Evolutionary conservation across 139 green algal species (phyloP).

Genomic region (Chlorella sp.): DNA sequence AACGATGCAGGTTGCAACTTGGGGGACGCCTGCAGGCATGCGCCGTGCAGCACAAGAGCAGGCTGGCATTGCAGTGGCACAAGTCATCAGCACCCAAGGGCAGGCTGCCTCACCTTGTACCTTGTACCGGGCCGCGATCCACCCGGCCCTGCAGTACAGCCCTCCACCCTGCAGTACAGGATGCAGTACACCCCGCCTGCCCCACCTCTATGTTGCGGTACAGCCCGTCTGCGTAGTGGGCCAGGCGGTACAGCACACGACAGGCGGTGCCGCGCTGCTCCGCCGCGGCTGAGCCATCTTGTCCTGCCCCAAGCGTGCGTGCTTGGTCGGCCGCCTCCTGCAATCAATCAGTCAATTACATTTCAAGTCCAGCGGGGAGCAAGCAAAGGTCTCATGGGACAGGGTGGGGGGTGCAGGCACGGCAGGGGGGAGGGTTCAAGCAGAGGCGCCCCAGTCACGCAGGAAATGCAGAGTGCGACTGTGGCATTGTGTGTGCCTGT

Average conservation of each 20-base stretch:
- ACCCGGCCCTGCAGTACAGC: too few relatives aligned
- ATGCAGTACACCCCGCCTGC: too few relatives aligned
- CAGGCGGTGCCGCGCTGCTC: conserved; percentile 37
- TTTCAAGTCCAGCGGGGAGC: neutral
- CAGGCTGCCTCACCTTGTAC: too few relatives aligned
- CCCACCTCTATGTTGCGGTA: conserved; percentile 59
- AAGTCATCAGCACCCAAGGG: too few relatives aligned
- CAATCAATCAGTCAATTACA: neutral
- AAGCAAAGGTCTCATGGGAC: too few relatives aligned
- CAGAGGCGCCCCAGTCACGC: too few relatives aligned
- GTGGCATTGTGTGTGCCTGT: neutral
- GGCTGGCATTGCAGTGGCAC: too few relatives aligned
- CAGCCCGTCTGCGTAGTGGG: conserved; percentile 78
- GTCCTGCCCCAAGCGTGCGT: neutral
- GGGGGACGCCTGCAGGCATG: too few relatives aligned
- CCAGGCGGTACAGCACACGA: conserved; percentile 75
- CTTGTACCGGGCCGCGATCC: too few relatives aligned
- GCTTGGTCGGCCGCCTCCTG: conserved; percentile 25
- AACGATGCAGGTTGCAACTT: too few relatives aligned
- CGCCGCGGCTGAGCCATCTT: neutral
- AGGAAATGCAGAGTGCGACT: neutral
- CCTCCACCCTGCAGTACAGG: too few relatives aligned
- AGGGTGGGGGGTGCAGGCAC: neutral
- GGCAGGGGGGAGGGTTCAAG: neutral
- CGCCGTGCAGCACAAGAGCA: too few relatives aligned